Evolutionary conservation across 1,284 basidiomycete genomes (phyloP).

Genomic region (Filobasidium uniguttulatum): DNA sequence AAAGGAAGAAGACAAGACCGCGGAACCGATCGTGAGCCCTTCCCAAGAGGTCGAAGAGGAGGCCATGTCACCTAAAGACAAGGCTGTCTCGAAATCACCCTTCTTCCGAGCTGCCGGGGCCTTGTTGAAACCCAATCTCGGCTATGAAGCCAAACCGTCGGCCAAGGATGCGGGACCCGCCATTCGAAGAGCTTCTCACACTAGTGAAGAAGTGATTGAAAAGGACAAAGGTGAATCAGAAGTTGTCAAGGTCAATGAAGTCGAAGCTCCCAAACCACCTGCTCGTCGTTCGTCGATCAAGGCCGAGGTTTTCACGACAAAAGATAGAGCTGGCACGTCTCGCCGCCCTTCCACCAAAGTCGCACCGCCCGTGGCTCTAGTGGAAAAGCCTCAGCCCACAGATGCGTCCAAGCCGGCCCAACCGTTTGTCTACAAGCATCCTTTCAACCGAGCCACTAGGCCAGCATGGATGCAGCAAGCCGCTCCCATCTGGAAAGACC

Average conservation of each 20-base stretch:
- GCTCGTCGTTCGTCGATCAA: background rate
- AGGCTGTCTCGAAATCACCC: background rate
- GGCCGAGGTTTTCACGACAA: no score
- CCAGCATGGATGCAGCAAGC: conserved; percentile 13
- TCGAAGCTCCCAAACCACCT: no score
- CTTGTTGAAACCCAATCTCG: background rate
- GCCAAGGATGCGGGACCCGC: background rate
- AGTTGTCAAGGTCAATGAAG: no score
- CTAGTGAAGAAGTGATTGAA: no score
- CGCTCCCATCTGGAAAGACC: conserved; percentile 7
- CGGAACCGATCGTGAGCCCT: background rate
- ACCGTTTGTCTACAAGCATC: conserved; percentile 8
- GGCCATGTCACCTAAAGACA: background rate
- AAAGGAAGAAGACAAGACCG: background rate
- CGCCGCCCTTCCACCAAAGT: no score
- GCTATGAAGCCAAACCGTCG: background rate
- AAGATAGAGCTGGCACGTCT: no score
- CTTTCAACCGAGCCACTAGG: conserved; percentile 13
- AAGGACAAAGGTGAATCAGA: no score
- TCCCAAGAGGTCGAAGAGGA: background rate
- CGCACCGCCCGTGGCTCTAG: no score
- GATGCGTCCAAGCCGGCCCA: background rate
- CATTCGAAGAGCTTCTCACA: background rate
- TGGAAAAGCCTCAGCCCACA: no score
- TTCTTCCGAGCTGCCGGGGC: background rate